Base-by-base conservation (phyloP, 345 rosid genomes). In the Citrus reticulata region DNA sequence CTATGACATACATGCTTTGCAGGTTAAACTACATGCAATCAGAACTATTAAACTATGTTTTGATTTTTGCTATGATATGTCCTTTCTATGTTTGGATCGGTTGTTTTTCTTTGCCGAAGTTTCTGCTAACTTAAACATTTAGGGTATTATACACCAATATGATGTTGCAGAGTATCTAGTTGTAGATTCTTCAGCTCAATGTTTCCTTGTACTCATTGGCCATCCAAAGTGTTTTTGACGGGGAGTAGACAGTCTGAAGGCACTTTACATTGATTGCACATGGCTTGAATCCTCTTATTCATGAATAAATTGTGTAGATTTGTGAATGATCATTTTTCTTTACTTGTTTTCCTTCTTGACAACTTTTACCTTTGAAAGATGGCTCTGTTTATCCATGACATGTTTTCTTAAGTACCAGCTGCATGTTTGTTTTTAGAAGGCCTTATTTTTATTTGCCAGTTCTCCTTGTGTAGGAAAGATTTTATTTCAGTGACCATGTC, bases 1-100 rank as follows among this genome's bases (percentile, higher is more conserved):
- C 87, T 96, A 96, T 77, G 99, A 96, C 73, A 96, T 96, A 75
- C 99, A 96, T 79, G 99, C 99, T 76, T 83, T 96, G 34, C 99
- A 96, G 98, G 99, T 93, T 76, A 74, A 84, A 71, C 67, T 37
- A 8, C 39, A 34, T 73, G 4, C 25, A 2, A 3, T 77, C 32
- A 46, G 59, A 76, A 7, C 66, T 58, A 55, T 79, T 32, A 22
- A 59, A 27, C 22, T 71, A 55, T 19, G 5, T 54, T 39, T 19
- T 55, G 30, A 22, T 65, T 77, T 71, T 60, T 68, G 2, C 40
- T 6, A 4, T 34, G n/a, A 17, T 58, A 5, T 32, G 13, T 46
- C 49, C 32, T 24, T 73, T 30, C 4, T 11, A 72, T 74, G 35
- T 32, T 75, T 65, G 17, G 37, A 22, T 7, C 29, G 16, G 20